Evolutionary conservation across 352 stramenopile genomes (phyloP), one percentile per base, ranked within the genome.

Genomic region (Phytophthora agathidicida): DNA sequence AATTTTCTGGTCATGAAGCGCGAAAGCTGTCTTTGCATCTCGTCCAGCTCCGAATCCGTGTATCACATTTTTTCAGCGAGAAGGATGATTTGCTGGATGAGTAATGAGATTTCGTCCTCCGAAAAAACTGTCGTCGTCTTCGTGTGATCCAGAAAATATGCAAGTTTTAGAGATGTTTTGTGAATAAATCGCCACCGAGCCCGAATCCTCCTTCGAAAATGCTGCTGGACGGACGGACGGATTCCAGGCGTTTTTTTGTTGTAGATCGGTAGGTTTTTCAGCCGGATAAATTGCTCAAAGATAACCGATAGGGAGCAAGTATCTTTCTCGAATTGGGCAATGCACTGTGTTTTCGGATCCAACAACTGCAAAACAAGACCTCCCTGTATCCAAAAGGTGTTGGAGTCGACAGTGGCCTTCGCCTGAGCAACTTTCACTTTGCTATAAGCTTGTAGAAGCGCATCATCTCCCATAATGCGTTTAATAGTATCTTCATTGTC

Each of bases 401-500:
- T 16, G 7, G 43, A 39, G 28, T 30, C 17, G 3, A 51, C 43
- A 17, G 27, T 38, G 6, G n/a, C 20, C 19, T n/a, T 28, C 5
- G 10, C 3, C 5, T 4, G 5, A 16, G n/a, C 5, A 35, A 36
- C 33, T 27, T 36, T 33, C 5, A 9, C 8, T 3, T 37, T 26
- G 1, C 17, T 11, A 11, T 55, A 55, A 19, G 6, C 6, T 7
- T 20, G 11, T 5, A 55, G 22, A n/a, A 45, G n/a, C 14, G 7
- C 14, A n/a, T 38, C 22, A 17, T 55, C 46, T 8, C 26, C n/a
- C 22, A 56, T 19, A 7, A 46, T 27, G 3, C 27, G 23, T 4
- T 16, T 7, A 22, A 56, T 37, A 9, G 27, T 26, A 17, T 38
- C 27, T 30, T 56, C 35, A 22, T 56, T 56, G 13, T 56, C 47